phyloP scores from a whole-genome alignment of 2,329 filamentous ascomycete genomes.

The Zalaria obscura region DNA sequence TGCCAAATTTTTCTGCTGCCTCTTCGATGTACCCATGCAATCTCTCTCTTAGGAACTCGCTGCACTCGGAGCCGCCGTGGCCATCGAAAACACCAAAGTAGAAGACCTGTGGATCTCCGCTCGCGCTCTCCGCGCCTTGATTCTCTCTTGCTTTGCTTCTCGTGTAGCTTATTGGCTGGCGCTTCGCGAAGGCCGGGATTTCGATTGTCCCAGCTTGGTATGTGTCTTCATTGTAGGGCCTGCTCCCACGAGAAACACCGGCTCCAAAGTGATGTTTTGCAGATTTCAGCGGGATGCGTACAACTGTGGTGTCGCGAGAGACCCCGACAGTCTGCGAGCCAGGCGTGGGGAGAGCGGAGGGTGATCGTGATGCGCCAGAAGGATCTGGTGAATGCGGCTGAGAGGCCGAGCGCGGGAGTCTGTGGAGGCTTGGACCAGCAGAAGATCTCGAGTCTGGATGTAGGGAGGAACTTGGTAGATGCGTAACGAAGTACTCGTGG shows the following conservation, averaged over 20 bases:
- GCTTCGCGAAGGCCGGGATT: slow-evolving; percentile 81
- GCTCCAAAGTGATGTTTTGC: slow-evolving; percentile 95
- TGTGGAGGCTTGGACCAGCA: slow-evolving; percentile 53
- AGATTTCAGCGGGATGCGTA: slow-evolving; percentile 81
- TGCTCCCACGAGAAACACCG: slow-evolving; percentile 61
- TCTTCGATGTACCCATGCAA: slow-evolving; percentile 83
- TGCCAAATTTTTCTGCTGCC: slow-evolving; percentile 59
- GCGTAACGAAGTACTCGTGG: slow-evolving; percentile 95
- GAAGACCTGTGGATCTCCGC: slow-evolving; percentile 88
- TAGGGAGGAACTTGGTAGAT: slow-evolving; percentile 82
- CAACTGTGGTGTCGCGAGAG: slow-evolving; percentile 72
- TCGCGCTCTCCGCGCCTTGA: slow-evolving; percentile 57
- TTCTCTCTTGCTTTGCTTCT: slow-evolving; percentile 13
- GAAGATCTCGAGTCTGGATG: slow-evolving; percentile 66
- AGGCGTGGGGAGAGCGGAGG: slow-evolving; percentile 17
- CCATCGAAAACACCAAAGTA: slow-evolving; percentile 97
- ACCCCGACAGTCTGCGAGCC: slow-evolving; percentile 42
- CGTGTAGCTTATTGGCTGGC: slow-evolving; percentile 53
- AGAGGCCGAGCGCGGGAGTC: slow-evolving; percentile 73
- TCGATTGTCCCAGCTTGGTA: slow-evolving; percentile 91
- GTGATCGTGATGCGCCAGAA: slow-evolving; percentile 12
- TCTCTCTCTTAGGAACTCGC: slow-evolving; percentile 69
- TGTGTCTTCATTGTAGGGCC: slow-evolving; percentile 84
- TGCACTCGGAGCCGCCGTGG: slow-evolving; percentile 82
- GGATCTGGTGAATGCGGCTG: slow-evolving; percentile 53